phyloP scores from a whole-genome alignment of 2,329 filamentous ascomycete species.

The Colletotrichum higginsianum region DNA sequence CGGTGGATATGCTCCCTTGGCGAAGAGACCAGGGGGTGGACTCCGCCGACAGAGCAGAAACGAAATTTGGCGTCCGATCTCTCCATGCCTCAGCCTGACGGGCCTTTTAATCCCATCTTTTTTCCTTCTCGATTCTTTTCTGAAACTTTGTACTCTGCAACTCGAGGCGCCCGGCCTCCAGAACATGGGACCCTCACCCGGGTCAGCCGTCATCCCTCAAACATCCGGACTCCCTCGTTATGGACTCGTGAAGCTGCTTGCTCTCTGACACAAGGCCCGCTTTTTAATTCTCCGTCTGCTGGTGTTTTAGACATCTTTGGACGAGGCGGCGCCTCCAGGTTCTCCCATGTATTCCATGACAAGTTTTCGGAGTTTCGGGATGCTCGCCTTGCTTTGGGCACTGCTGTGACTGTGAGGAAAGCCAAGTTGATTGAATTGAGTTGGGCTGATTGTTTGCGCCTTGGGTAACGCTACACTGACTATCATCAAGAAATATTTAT shows the following conservation, averaged over 20 bases:
- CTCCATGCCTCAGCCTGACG: slow-evolving; percentile 12
- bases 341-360: not conserved
- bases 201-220: not conserved
- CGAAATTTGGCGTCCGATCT: slow-evolving; percentile 40
- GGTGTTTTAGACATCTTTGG: not conserved
- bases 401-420: not conserved
- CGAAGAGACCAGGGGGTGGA: slow-evolving; percentile 1
- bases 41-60: slow-evolving; percentile 27
- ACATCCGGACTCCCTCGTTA: not conserved
- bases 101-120: slow-evolving; percentile 17
- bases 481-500: not conserved
- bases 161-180: slow-evolving; percentile 7
- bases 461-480: not conserved
- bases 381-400: slow-evolving; percentile 25
- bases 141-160: slow-evolving; percentile 37
- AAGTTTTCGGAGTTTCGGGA: not conserved
- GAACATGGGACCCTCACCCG: slow-evolving; percentile 13
- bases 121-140: slow-evolving; percentile 18
- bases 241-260: not conserved
- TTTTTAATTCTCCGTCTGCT: not conserved
- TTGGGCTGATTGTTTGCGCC: slow-evolving; percentile 26
- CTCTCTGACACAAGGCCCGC: slow-evolving; percentile 8
- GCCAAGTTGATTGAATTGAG: slow-evolving; percentile 26
- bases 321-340: slow-evolving; percentile 7
- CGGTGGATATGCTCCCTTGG: not conserved